Base-by-base conservation (phyloP, 495 filamentous ascomycete species). In the Ascodesmis nigricans region DNA sequence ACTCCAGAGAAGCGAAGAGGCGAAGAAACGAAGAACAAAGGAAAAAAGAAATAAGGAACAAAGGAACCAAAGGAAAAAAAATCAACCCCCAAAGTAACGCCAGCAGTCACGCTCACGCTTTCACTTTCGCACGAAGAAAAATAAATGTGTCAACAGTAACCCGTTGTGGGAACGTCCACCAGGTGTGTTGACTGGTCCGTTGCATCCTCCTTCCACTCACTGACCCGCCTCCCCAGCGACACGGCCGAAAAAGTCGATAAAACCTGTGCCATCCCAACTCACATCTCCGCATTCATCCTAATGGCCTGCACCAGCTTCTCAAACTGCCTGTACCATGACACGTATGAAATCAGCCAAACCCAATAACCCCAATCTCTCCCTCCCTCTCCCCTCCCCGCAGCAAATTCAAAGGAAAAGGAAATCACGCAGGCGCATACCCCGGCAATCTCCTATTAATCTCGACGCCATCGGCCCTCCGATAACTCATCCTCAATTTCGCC, bases 381-480 rank as follows among this genome's bases (percentile, higher is more conserved):
- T 17, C 16, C 11, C 19, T 25, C 16, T 3, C 23, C 10, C 19
- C 36, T 45, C 31, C 45, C 43, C 23, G 39, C 43, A 7, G n/a
- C n/a, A n/a, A n/a, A n/a, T n/a, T n/a, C n/a, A n/a, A n/a, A n/a
- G n/a, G n/a, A n/a, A n/a, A n/a, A n/a, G n/a, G n/a, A n/a, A n/a
- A n/a, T n/a, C n/a, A n/a, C n/a, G n/a, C n/a, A n/a, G n/a, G n/a
- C n/a, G n/a, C n/a, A n/a, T n/a, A n/a, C n/a, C 46, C 47, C n/a
- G 40, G 44, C 14, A 52, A 34, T 20, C 43, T 52, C 14, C 47
- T 33, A 3, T 47, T 44, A 48, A 52, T 52, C 44, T 52, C 48
- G 5, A 51, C 48, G 31, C 49, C 49, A 37, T 52, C 49, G 13
- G 49, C 49, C 20, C 49, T 39, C 16, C 49, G 40, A 21, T 52